phyloP scores from a whole-genome alignment of 192 early-diverging fungal genomes.

The Rhizophagus sp. region DNA sequence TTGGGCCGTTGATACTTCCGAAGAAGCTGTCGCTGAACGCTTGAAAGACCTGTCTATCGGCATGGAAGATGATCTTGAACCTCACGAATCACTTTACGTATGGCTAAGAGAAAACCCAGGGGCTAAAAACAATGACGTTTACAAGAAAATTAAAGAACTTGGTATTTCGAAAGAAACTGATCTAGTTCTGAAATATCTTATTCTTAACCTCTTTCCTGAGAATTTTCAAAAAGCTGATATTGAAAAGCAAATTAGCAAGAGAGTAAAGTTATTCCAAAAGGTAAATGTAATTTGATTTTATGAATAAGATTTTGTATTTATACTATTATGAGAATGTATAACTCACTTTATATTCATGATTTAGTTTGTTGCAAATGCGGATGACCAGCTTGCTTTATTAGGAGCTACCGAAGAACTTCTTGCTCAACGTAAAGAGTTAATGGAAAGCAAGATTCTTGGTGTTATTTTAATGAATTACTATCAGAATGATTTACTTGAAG shows the following conservation, averaged over 20 bases:
- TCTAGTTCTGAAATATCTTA: slow-evolving; percentile 78
- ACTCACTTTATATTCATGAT: neutral
- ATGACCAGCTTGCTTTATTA: slow-evolving; percentile 83
- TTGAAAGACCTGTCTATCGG: slow-evolving; percentile 63
- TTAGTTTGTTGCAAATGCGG: slow-evolving; percentile 76
- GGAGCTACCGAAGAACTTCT: slow-evolving; percentile 92
- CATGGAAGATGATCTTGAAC: slow-evolving; percentile 65
- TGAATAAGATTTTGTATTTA: neutral
- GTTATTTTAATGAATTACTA: slow-evolving; percentile 85
- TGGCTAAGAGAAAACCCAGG: slow-evolving; percentile 64
- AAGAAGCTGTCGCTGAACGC: slow-evolving; percentile 74
- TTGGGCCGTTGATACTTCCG: slow-evolving; percentile 82
- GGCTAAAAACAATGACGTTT: slow-evolving; percentile 71
- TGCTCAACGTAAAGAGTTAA: slow-evolving; percentile 51
- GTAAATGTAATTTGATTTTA: slow-evolving; percentile 28
- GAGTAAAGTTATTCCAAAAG: slow-evolving; percentile 65
- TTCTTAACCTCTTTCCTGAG: slow-evolving; percentile 79
- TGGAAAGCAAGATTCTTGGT: slow-evolving; percentile 66
- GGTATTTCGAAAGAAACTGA: slow-evolving; percentile 46
- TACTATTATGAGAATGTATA: neutral
- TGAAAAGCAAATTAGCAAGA: slow-evolving; percentile 70
- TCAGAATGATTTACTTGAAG: slow-evolving; percentile 88
- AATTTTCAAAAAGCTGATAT: slow-evolving; percentile 32
- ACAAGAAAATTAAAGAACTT: slow-evolving; percentile 76
- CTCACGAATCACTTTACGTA: slow-evolving; percentile 78